Base-by-base conservation (phyloP, 2,329 filamentous ascomycete genomes). In the Penicillium sp. region DNA sequence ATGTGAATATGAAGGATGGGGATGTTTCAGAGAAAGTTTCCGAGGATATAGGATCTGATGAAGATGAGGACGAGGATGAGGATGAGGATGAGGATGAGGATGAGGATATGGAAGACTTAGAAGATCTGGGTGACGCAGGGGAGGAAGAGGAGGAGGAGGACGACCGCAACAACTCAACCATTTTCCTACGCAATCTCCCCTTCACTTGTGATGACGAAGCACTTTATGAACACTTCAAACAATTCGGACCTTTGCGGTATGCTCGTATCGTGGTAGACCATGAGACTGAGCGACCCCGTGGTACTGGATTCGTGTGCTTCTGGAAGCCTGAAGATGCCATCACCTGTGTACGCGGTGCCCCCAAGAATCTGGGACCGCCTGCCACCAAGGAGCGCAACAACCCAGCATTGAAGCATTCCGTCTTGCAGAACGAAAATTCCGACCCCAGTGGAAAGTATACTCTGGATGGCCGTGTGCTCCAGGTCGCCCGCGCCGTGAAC, bases 251-350 rank as follows among this genome's bases (percentile, higher is more conserved):
- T n/a, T 80, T 97, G 39, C 86, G 93, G 37, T 99, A 98, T 72
- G 95, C 93, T 5, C 85, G 96, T 63, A 88, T 97, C 10, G 96
- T 99, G 37, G 84, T 96, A 71, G 93, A 99, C 71, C 88, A 83
- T 47, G 85, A 86, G 24, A 96, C 91, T 0, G 92, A 93, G 65
- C 88, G 91, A 51, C 91, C 95, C 2, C 91, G 90, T 48, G 95
- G 95, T 26, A 98, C 93, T 31, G 95, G 89, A 4, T 99, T 99
- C 69, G 93, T 98, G 29, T 96, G 91, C 77, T 99, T 99, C 77
- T 88, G 88, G 76, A 87, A 89, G 49, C 78, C 81, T 37, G 85
- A 89, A 21, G 91, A 96, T 69, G 90, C 88, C 63, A 86, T 88
- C 70, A 74, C 81, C 21, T 98, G 95, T 71, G 80, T 97, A 60